Percentiles rank a stretch among this genome's conserved stretches.
Evolutionary conservation across 345 rosid species (phyloP).

Genomic region (Chamaenerion angustifolium): DNA sequence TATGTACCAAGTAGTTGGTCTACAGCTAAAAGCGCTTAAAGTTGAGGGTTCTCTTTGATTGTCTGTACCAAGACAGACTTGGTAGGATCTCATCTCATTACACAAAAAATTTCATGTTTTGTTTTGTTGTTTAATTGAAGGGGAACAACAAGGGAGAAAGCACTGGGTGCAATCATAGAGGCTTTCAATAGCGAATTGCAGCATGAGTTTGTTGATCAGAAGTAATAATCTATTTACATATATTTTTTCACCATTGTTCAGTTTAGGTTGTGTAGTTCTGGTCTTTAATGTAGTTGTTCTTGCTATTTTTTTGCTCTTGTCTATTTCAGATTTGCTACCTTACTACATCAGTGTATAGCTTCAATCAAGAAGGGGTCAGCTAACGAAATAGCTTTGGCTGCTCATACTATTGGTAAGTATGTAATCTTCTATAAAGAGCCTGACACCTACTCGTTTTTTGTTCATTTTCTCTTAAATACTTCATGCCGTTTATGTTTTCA

Average conservation of each 20-base stretch:
- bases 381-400: constrained; percentile 60
- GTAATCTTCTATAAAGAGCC: neutral
- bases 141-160: constrained; percentile 80
- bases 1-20: neutral
- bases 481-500: constrained; percentile 9
- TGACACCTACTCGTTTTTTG: neutral
- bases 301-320: neutral
- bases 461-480: neutral
- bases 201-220: constrained; percentile 62
- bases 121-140: constrained; percentile 20
- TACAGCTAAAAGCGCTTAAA: too few relatives aligned
- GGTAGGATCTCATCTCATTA: too few relatives aligned
- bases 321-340: constrained; percentile 57
- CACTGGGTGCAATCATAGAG: constrained; percentile 52
- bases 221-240: constrained; percentile 26
- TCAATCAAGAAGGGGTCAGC: constrained; percentile 61
- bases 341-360: constrained; percentile 57
- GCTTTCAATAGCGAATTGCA: constrained; percentile 62
- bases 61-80: too few relatives aligned
- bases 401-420: constrained; percentile 55
- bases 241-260: too few relatives aligned
- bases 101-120: too few relatives aligned
- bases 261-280: too few relatives aligned
- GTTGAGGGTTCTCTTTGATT: too few relatives aligned
- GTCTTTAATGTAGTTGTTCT: too few relatives aligned